phyloP scores from a whole-genome alignment of 1,139 yeast species.

The Lodderomyces pseudojiufengensis region DNA sequence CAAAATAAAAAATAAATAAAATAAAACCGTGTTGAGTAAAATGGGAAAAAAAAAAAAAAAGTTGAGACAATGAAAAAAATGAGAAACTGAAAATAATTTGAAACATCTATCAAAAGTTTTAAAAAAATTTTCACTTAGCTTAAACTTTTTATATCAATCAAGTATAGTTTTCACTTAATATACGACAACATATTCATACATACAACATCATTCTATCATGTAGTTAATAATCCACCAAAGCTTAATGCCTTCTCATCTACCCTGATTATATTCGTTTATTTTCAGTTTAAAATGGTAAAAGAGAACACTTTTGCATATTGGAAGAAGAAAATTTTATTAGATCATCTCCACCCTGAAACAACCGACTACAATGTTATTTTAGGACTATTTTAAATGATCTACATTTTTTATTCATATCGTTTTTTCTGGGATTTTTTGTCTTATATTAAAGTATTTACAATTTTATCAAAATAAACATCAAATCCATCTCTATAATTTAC shows the following conservation, averaged over 20 bases:
- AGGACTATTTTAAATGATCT: slow-evolving; percentile 44
- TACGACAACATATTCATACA: too few species aligned
- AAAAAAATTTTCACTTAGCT: too few species aligned
- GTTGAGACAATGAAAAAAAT: background rate
- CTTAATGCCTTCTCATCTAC: slow-evolving; percentile 50
- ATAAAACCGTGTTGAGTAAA: too few species aligned
- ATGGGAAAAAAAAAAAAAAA: background rate
- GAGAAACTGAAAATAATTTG: too few species aligned
- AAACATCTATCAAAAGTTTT: too few species aligned
- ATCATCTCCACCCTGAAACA: slow-evolving; percentile 51
- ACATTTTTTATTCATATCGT: slow-evolving; percentile 16
- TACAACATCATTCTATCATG: too few species aligned
- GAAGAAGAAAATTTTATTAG: slow-evolving; percentile 31
- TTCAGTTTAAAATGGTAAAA: slow-evolving; percentile 48
- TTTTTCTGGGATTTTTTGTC: background rate
- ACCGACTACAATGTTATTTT: slow-evolving; percentile 21
- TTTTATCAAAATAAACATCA: slow-evolving; percentile 10
- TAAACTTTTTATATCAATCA: too few species aligned
- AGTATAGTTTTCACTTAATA: background rate
- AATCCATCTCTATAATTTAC: slow-evolving; percentile 13
- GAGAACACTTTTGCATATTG: slow-evolving; percentile 48
- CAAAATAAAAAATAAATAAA: too few species aligned
- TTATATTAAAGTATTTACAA: slow-evolving; percentile 11
- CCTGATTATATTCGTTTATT: slow-evolving; percentile 53
- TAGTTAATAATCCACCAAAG: slow-evolving; percentile 23